A percentile compares a stretch with the other conserved stretches of the same genome.
Evolutionary conservation across 2,329 filamentous ascomycete genomes (phyloP).

Genomic region (Aureobasidium sp.): DNA sequence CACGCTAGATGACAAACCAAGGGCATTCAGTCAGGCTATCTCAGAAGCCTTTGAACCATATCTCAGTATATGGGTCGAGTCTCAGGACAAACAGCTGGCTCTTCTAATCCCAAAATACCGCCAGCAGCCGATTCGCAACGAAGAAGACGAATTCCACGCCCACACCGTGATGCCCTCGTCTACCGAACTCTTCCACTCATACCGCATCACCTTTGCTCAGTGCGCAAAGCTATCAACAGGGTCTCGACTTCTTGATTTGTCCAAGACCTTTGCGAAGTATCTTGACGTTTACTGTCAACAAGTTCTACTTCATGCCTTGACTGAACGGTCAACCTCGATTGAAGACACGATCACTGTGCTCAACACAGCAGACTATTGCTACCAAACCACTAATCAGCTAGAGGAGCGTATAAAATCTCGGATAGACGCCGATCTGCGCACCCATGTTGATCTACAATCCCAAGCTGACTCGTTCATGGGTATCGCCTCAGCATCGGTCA

Average conservation of each 20-base stretch:
- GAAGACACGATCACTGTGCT: slow-evolving; percentile 80
- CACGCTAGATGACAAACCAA: slow-evolving; percentile 71
- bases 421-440: slow-evolving; percentile 70
- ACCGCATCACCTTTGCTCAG: slow-evolving; percentile 84
- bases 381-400: slow-evolving; percentile 82
- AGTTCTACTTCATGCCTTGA: slow-evolving; percentile 68
- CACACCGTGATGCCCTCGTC: slow-evolving; percentile 88
- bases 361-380: slow-evolving; percentile 97
- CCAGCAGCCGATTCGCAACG: slow-evolving; percentile 67
- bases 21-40: slow-evolving; percentile 81
- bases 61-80: slow-evolving; percentile 92
- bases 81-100: slow-evolving; percentile 82
- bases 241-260: slow-evolving; percentile 75
- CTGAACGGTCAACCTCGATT: slow-evolving; percentile 55
- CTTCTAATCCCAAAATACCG: slow-evolving; percentile 82
- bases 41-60: slow-evolving; percentile 97
- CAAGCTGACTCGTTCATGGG: slow-evolving; percentile 95
- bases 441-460: slow-evolving; percentile 78
- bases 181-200: slow-evolving; percentile 95
- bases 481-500: slow-evolving; percentile 80
- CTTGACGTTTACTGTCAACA: slow-evolving; percentile 93
- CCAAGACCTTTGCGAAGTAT: slow-evolving; percentile 82
- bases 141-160: slow-evolving; percentile 85
- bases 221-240: slow-evolving; percentile 94
- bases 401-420: slow-evolving; percentile 91